Base-by-base conservation (phyloP, 73 alveolate species). In the Paramecium tetraurelia region DNA sequence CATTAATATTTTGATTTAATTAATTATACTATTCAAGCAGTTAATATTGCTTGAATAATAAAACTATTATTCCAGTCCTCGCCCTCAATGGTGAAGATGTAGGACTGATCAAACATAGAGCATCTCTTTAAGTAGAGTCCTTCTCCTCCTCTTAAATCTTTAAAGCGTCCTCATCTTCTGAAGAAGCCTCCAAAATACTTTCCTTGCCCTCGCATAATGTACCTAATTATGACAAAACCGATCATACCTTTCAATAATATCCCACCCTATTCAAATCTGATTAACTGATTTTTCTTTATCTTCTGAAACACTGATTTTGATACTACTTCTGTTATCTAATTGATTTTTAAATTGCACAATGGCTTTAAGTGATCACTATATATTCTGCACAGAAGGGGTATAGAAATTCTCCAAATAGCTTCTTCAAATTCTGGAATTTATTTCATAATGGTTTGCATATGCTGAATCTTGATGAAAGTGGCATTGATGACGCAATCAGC, bases 401-500 rank as follows among this genome's bases (percentile, higher is more conserved):
- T 36, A 1, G 87, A 75, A 7, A 4, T 7, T 40, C 33, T 33
- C 87, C 87, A 72, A 0, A 72, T 43, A 3, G 50, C 50, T 72
- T 72, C 86, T 40, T 75, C 87, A 75, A 75, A 75, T 8, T 75
- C 87, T 75, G 58, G 59, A 33, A 36, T 18, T 18, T 75, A 16
- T 75, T 29, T 33, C 48, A 75, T 33, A 2, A 75, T 33, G 1
- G 21, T 21, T 75, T 75, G 18, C 21, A 75, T 9, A 14, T 27
- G 4, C 38, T 75, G n/a, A 1, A 75, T 33, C 40, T 75, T 75
- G 5, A 75, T 75, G 11, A 75, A 75, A 4, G 87, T 75, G 9
- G 59, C 93, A 68, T 86, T 63, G 4, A 86, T 77, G 14, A 86
- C 93, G 11, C 83, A 72, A 40, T 58, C 58, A 20, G 93, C 87